These are phyloP conservation scores for Pseudogymnoascus destructans DNA, from an alignment of 2,329 filamentous ascomycete species.

Conservation along the genomic window DNA sequence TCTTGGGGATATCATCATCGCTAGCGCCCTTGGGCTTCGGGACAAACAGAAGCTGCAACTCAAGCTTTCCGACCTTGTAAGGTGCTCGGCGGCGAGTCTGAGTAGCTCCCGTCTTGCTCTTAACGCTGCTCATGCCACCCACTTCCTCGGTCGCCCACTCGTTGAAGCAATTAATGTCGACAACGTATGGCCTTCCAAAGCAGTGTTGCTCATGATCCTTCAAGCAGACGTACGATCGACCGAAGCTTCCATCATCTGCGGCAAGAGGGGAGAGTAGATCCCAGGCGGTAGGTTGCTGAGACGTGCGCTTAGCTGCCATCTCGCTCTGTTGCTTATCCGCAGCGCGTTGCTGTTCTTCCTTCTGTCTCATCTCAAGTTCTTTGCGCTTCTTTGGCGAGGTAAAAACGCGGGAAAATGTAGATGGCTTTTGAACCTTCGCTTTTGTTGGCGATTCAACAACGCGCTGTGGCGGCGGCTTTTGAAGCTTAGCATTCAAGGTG, in stretches of 20 bases:
- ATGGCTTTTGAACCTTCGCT: conserved; percentile 48
- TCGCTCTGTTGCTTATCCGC: conserved; percentile 49
- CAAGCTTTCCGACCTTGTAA: conserved; percentile 92
- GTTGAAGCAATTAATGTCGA: conserved; percentile 92
- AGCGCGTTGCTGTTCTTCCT: conserved; percentile 67
- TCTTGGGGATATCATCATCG: conserved; percentile 98
- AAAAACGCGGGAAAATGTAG: conserved; percentile 82
- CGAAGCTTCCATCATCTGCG: conserved; percentile 86
- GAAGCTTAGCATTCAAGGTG: conserved; percentile 87
- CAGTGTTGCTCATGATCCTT: conserved; percentile 83
- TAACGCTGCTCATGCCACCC: conserved; percentile 68
- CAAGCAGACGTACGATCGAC: conserved; percentile 81
- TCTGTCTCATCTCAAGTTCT: conserved; percentile 74
- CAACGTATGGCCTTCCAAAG: conserved; percentile 75
- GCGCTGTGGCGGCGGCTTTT: conserved; percentile 55
- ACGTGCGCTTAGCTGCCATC: conserved; percentile 48
- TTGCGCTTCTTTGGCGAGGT: conserved; percentile 94
- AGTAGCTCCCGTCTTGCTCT: conserved; percentile 73
- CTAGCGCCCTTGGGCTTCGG: conserved; percentile 75
- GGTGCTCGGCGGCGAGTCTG: conserved; percentile 69
- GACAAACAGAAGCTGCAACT: conserved; percentile 87
- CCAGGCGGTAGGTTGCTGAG: conserved; percentile 59
- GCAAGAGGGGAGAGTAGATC: conserved; percentile 78
- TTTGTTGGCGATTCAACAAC: conserved; percentile 48
- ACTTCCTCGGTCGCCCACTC: conserved; percentile 92